Percentiles rank a stretch among this genome's conserved stretches.
phyloP scores from a whole-genome alignment of 495 filamentous ascomycete species.

The Parathielavia hyrcaniae region DNA sequence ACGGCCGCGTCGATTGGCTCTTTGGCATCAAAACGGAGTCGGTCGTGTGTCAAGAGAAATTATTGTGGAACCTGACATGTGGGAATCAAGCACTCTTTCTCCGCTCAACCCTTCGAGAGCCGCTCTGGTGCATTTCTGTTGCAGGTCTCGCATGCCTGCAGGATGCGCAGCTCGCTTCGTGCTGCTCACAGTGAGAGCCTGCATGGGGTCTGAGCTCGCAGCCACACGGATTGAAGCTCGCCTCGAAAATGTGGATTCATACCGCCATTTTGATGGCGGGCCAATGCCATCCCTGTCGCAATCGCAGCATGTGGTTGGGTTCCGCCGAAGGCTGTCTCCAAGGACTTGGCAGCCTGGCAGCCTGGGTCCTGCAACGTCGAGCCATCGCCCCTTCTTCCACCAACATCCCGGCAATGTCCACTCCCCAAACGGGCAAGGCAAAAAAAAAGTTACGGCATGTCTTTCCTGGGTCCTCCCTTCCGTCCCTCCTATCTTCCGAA shows the following conservation, averaged over 20 bases:
- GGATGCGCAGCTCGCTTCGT: slow-evolving; percentile 8
- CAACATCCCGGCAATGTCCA: slow-evolving; percentile 24
- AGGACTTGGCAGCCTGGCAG: slow-evolving; percentile 24
- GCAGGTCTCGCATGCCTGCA: slow-evolving; percentile 9
- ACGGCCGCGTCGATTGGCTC: slow-evolving; percentile 2
- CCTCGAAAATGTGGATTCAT: slow-evolving; percentile 23
- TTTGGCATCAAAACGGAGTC: neutral
- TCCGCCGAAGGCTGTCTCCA: slow-evolving; percentile 10
- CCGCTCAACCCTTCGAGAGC: slow-evolving; percentile 4
- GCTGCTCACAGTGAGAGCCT: slow-evolving; percentile 9
- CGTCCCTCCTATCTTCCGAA: slow-evolving; percentile 23
- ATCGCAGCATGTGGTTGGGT: slow-evolving; percentile 1
- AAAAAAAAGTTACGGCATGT: slow-evolving; percentile 31
- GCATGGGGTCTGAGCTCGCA: slow-evolving; percentile 15
- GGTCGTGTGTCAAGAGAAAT: slow-evolving; percentile 10
- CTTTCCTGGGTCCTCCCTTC: slow-evolving; percentile 7
- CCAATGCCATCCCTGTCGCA: slow-evolving; percentile 12
- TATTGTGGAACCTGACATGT: slow-evolving; percentile 15
- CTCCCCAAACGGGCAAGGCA: slow-evolving; percentile 24
- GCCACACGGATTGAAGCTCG: slow-evolving; percentile 13
- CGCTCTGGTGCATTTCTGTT: neutral
- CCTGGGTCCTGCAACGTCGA: slow-evolving; percentile 20
- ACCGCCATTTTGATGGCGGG: slow-evolving; percentile 28
- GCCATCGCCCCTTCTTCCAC: slow-evolving; percentile 29
- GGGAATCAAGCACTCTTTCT: neutral